Base-by-base conservation (phyloP, 2,329 filamentous ascomycete species). In the Fusarium begoniae region DNA sequence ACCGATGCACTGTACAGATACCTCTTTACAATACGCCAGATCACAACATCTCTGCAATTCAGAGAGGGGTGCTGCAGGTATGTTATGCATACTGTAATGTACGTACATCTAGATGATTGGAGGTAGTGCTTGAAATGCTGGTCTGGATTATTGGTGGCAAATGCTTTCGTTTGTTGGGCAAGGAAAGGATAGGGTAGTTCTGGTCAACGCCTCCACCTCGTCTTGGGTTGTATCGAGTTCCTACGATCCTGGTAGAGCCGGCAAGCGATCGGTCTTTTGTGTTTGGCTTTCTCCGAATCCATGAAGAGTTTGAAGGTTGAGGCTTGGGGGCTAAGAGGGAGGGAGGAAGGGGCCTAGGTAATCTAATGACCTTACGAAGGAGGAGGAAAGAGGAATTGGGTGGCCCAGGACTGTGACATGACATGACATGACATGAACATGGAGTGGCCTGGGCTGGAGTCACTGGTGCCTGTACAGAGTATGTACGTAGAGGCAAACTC, bases 21-120 rank as follows among this genome's bases (percentile, higher is more conserved):
- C 65, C 30, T 69, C 53, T 55, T 58, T 69, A 37, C 57, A 58
- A 57, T 69, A 58, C 70, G 60, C 43, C 54, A 72, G 67, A 63
- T 64, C 63, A 74, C 59, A 61, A 58, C 66, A 67, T 74, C 56
- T 69, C 64, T 57, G 60, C 63, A 37, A 40, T 68, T 50, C 54
- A 64, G 51, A 69, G 73, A 66, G 69, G 73, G 70, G 63, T 67
- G 75, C 78, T 80, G 81, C 79, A 82, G 47, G 80, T 81, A 82
- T 82, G 81, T 80, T 80, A 74, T 80, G 80, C 81, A 82, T 82
- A 81, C 78, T 81, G 80, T 80, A 80, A 75, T 78, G 79, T 80
- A 81, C 80, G 74, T 79, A 73, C 77, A 26, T 26, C 24, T 26
- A 77, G 70, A 28, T 69, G 44, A 69, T 63, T 65, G 63, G 74